Conservation (phyloP, 2,329 filamentous ascomycete species). For the Pseudogymnoascus sp. region DNA sequence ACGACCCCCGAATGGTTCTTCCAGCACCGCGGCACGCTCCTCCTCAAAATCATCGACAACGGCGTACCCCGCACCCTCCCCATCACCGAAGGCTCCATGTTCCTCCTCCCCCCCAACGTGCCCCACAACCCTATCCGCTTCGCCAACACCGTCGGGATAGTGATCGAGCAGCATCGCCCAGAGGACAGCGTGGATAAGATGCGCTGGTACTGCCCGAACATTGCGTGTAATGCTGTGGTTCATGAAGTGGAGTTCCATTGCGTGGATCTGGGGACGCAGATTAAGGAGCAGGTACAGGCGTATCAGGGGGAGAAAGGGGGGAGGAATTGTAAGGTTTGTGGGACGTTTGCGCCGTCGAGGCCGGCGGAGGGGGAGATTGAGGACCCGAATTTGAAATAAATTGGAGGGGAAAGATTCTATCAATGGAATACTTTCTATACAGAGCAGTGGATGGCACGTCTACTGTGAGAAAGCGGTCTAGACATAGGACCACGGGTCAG, state of each 20-base stretch:
- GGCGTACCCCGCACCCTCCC: conserved; percentile 71
- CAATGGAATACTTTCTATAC: no score
- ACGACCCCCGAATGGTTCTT: conserved; percentile 96
- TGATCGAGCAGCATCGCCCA: conserved; percentile 79
- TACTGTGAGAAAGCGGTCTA: no score
- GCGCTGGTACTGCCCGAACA: conserved; percentile 75
- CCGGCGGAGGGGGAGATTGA: conserved; percentile 53
- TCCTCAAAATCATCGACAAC: conserved; percentile 80
- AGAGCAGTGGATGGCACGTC: no score
- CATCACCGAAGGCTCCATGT: conserved; percentile 90
- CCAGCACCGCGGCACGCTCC: conserved; percentile 88
- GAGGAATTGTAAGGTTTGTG: conserved; percentile 72
- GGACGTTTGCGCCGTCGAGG: conserved; percentile 63
- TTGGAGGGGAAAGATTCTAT: background rate
- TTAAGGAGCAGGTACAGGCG: conserved; percentile 79
- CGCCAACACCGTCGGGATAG: conserved; percentile 85
- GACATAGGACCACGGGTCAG: no score
- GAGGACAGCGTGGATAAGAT: conserved; percentile 65
- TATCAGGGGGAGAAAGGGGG: conserved; percentile 65
- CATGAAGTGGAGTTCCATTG: conserved; percentile 85
- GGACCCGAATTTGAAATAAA: conserved; percentile 45
- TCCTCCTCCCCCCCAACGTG: conserved; percentile 86
- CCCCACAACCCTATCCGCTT: conserved; percentile 95
- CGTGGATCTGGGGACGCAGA: conserved; percentile 85
- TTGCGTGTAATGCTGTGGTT: conserved; percentile 60